Evolutionary conservation across 2,329 filamentous ascomycete genomes (phyloP), one percentile per base, ranked within the genome.

Genomic region (Fusarium hostae): DNA sequence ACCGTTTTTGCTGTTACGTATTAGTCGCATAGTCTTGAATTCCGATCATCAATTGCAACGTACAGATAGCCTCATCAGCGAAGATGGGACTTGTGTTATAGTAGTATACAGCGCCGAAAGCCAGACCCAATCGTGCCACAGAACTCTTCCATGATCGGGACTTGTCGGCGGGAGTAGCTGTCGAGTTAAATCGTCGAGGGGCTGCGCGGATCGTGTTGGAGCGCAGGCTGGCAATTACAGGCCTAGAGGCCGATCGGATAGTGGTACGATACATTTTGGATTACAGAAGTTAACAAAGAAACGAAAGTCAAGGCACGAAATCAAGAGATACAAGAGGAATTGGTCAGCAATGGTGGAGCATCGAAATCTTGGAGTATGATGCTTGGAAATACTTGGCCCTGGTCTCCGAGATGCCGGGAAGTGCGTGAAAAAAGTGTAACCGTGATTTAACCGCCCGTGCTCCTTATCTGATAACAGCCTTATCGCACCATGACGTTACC

Each of bases 1-100:
- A 78, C 65, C 41, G 76, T 75, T 72, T 75, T 71, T 55, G 76
- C 79, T 81, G 50, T 22, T 56, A 48, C 20, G 16, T 34, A 57
- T 65, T 70, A 73, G 65, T 72, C 37, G 56, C 35, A 43, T 18
- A n/a, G 30, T 16, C 40, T 34, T 11, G 13, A 26, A 24, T 39
- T 28, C 20, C 35, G 28, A n/a, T 43, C 13, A 30, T 18, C 48
- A 34, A 59, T 57, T 52, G 43, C 6, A 30, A 82, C 92, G 74
- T 87, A 97, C 94, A 87, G 75, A 88, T 82, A 39, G 90, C 88
- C 81, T 97, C 92, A 77, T 98, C 94, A 20, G 94, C 93, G 81
- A 98, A 98, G 26, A 94, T 86, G 59, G 90, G 88, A 78, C 92
- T 95, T 11, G 94, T 98, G 85, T 94, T 97, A 82, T 98, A 99